Evolutionary conservation across 352 stramenopile genomes (phyloP).

Genomic region (Lagenidium sp.): DNA sequence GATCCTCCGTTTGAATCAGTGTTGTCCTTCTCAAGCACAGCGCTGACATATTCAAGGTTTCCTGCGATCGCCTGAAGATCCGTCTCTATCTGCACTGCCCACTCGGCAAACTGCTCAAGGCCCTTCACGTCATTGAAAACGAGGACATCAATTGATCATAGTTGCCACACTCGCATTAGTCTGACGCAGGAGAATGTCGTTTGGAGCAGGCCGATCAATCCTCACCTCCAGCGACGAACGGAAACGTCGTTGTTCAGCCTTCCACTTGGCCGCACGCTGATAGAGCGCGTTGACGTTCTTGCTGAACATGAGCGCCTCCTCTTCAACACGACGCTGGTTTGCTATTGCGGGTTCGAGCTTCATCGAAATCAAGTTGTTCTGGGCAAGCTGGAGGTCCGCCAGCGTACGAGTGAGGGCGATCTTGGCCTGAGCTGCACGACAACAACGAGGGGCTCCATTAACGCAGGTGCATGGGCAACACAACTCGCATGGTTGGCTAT

Average conservation of each 20-base stretch:
- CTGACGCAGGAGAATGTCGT: too few species aligned
- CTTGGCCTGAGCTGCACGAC: slow-evolving; percentile 11
- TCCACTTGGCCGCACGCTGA: slow-evolving; percentile 55
- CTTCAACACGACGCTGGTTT: slow-evolving; percentile 46
- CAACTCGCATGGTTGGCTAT: too few species aligned
- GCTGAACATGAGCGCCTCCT: slow-evolving; percentile 42
- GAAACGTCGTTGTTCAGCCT: slow-evolving; percentile 55
- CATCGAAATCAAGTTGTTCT: slow-evolving; percentile 36
- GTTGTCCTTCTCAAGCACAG: slow-evolving; percentile 35
- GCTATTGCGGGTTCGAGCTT: slow-evolving; percentile 40
- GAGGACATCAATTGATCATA: too few species aligned
- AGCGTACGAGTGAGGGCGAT: slow-evolving; percentile 11
- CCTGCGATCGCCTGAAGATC: slow-evolving; percentile 44
- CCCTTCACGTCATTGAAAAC: slow-evolving; percentile 11
- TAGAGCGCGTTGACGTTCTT: slow-evolving; percentile 54
- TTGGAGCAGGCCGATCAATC: too few species aligned
- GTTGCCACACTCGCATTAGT: too few species aligned
- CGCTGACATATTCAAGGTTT: slow-evolving; percentile 61
- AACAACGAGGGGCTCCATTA: too few species aligned
- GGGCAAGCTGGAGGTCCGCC: slow-evolving; percentile 29
- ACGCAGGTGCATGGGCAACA: not conserved
- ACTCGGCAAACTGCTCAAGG: slow-evolving; percentile 46
- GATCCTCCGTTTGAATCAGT: not conserved
- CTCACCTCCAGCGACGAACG: slow-evolving; percentile 28
- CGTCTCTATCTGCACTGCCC: slow-evolving; percentile 30